Conservation (phyloP, 225 moss, liverwort and hornwort species). For the Neckera pumila region DNA sequence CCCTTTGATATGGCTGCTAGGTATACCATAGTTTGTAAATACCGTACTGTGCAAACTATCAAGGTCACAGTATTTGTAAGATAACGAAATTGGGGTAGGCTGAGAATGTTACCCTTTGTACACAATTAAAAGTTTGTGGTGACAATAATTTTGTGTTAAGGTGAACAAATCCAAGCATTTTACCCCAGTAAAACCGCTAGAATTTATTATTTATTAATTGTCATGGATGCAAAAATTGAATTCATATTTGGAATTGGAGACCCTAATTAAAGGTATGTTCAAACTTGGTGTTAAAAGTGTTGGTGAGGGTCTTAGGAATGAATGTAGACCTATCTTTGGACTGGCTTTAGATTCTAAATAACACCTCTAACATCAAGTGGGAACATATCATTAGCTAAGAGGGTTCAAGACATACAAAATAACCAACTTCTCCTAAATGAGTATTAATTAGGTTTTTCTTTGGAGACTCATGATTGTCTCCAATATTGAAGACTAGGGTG, state of each 20-base stretch:
- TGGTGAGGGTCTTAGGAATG: too few relatives aligned
- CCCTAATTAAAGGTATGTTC: too few relatives aligned
- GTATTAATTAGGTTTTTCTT: too few relatives aligned
- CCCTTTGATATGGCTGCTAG: neutral
- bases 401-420: neutral
- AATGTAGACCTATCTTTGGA: too few relatives aligned
- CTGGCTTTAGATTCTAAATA: too few relatives aligned
- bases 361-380: too few relatives aligned
- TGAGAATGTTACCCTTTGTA: too few relatives aligned
- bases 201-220: neutral
- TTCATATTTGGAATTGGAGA: neutral
- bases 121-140: neutral
- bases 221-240: neutral
- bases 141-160: neutral
- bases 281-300: too few relatives aligned
- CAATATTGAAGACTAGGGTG: too few relatives aligned
- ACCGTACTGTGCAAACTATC: too few relatives aligned
- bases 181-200: fast-evolving
- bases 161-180: neutral
- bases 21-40: neutral
- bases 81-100: neutral
- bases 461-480: too few relatives aligned
- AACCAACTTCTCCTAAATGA: neutral
- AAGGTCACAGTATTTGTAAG: neutral
- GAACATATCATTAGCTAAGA: neutral